phyloP scores from a whole-genome alignment of 192 early-diverging fungal species.

The Backusella tarrabulga region DNA sequence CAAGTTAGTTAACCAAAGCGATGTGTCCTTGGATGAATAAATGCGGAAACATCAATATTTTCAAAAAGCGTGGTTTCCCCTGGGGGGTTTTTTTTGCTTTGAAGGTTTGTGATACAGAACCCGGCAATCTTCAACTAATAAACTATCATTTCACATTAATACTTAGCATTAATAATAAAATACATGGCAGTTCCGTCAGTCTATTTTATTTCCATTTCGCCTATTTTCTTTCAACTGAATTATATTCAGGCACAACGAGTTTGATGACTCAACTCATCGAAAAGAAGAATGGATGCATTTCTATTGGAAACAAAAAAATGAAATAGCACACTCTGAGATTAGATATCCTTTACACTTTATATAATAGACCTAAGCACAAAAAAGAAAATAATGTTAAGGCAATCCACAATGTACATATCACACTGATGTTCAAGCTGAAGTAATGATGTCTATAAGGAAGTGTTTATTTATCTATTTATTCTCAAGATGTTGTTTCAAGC shows the following conservation, averaged over 20 bases:
- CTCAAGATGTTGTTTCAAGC: neutral
- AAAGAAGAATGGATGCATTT: neutral
- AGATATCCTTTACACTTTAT: neutral
- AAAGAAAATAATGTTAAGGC: neutral
- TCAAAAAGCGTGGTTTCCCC: no score
- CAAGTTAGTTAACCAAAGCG: no score
- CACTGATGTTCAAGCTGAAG: neutral
- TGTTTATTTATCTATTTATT: conserved; percentile 6
- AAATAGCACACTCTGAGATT: neutral
- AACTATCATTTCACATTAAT: neutral
- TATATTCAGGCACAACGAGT: neutral
- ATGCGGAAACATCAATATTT: no score
- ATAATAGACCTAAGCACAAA: neutral
- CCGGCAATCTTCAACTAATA: no score
- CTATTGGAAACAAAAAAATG: neutral
- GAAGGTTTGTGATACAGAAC: no score
- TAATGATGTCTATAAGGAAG: neutral
- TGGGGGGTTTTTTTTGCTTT: no score
- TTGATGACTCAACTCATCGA: neutral
- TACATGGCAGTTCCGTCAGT: neutral
- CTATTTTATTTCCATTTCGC: neutral
- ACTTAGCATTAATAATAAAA: neutral
- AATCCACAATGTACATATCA: neutral
- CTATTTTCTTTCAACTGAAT: neutral
- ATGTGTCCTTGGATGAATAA: no score